Percentiles rank a stretch among this genome's conserved stretches.
Conservation (phyloP, 1,284 basidiomycete genomes). For the Phellopilus nigrolimitatus region DNA sequence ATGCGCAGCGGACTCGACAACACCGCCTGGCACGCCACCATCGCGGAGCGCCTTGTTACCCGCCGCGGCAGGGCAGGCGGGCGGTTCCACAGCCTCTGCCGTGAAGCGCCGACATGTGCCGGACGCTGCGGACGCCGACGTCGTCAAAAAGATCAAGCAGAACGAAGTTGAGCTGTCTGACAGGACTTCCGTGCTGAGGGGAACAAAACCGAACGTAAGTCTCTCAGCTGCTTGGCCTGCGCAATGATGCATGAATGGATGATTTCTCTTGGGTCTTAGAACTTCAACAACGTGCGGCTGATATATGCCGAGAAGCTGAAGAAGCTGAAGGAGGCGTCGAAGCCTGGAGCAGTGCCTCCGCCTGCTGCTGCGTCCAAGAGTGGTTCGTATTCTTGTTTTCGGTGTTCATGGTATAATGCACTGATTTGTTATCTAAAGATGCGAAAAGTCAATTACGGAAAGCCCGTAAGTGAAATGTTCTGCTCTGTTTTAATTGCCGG, state of each 20-base stretch:
- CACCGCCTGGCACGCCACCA: constrained; percentile 62
- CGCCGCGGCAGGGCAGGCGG: constrained; percentile 34
- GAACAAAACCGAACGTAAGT: constrained; percentile 69
- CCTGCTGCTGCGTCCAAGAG: constrained; percentile 33
- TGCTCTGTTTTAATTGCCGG: not conserved
- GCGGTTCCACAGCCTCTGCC: constrained; percentile 43
- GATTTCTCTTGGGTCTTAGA: constrained; percentile 39
- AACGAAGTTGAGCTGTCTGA: constrained; percentile 73
- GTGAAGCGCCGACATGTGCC: constrained; percentile 75
- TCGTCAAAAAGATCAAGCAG: constrained; percentile 76
- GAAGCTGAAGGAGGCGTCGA: constrained; percentile 59
- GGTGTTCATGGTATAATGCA: not conserved
- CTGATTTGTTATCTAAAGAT: constrained; percentile 13
- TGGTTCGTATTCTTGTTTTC: constrained; percentile 29
- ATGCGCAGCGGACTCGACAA: constrained; percentile 41
- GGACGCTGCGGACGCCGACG: constrained; percentile 72
- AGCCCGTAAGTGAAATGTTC: constrained; percentile 18
- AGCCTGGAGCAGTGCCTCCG: constrained; percentile 38
- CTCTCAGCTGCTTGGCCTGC: not conserved
- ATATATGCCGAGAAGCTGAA: constrained; percentile 73
- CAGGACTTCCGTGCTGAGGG: constrained; percentile 71
- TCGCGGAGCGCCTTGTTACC: constrained; percentile 30
- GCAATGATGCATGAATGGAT: not conserved
- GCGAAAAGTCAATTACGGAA: constrained; percentile 23
- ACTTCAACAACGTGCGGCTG: constrained; percentile 61